Evolutionary conservation across 139 green algal species (phyloP), one percentile per base, ranked within the genome.

Genomic region (Ettlia oleoabundans): DNA sequence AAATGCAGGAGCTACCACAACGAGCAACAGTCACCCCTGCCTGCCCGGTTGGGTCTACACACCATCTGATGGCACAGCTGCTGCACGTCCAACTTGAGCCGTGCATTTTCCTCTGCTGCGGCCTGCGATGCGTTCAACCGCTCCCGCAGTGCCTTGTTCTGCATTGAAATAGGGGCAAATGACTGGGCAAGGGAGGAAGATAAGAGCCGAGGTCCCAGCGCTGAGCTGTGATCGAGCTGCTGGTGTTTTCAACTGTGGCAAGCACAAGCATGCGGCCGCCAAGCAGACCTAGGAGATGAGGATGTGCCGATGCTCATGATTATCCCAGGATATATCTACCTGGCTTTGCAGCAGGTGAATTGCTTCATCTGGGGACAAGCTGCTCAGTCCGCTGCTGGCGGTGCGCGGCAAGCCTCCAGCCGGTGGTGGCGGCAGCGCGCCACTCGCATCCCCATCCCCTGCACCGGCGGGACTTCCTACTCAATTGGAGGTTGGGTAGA

Each of bases 141-240:
- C 55, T 81, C 75, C 18, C 75, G 38, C 26, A 81, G 75, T 38
- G 75, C 75, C 75, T 81, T 71, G 75, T 81, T 81, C 75, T 81
- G 73, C n/a, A n/a, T n/a, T n/a, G n/a, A n/a, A n/a, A n/a, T n/a
- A n/a, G n/a, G n/a, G n/a, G n/a, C n/a, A n/a, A n/a, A n/a, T n/a
- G n/a, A n/a, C n/a, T n/a, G n/a, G n/a, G n/a, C n/a, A n/a, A n/a
- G n/a, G n/a, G n/a, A 28, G 4, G 13, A 7, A 19, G 43, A n/a
- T 33, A 28, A 19, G 37, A 38, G 33, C 7, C 1, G 1, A 5
- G 1, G 28, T 24, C 15, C 2, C 38, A 51, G 32, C 3, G 35
- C 8, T 43, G 32, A 15, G 10, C 32, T 32, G 22, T 30, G 18
- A 52, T 15, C 5, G 35, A 32, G 24, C 15, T 32, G 35, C 61